Base-by-base conservation (phyloP, 148 eudicot species). In the Amaranthus cruentus region DNA sequence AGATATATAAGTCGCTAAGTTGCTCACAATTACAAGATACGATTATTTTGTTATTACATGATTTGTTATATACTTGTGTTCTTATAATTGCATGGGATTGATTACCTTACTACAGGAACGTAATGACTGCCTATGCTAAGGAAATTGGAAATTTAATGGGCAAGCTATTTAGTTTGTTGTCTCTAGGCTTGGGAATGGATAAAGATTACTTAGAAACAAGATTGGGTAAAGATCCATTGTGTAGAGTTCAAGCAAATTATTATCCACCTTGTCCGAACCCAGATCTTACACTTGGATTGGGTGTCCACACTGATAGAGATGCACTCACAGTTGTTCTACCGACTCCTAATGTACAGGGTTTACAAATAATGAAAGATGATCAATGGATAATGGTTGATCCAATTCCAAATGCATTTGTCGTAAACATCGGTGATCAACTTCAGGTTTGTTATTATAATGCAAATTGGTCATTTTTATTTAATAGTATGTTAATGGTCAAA, bases 181-280 rank as follows among this genome's bases (percentile, higher is more conserved):
- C 84, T 11, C 69, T 18, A 53, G 79, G 84, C 9, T 59, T 82
- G 61, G 84, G 79, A 61, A 68, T 82, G 47, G 73, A 78, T 28
- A 61, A 58, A 7, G 70, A 61, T 56, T 49, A 21, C 66, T 43
- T 82, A 49, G 28, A 71, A 15, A 66, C 15, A 11, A 68, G 56
- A 48, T 53, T 75, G 38, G 81, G 81, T n/a, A 9, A 55, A 50
- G 13, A 75, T 18, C 79, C 79, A 9, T 71, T 75, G 15, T 77
- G 42, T 54, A 73, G 75, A 71, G 78, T 21, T 7, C 81, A 78
- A 78, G 79, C 76, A 42, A 87, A 87, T 71, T 87, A 71, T 63
- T 87, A 81, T 60, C 88, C 88, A 3, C 84, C 83, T 14, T 87
- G 87, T 64, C 79, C 90, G 9, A 76, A 85, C 12, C 90, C 90